Percentiles rank a stretch among this genome's conserved stretches.
Evolutionary conservation across 2,329 filamentous ascomycete species (phyloP).

Genomic region (Aspergillus sp.): DNA sequence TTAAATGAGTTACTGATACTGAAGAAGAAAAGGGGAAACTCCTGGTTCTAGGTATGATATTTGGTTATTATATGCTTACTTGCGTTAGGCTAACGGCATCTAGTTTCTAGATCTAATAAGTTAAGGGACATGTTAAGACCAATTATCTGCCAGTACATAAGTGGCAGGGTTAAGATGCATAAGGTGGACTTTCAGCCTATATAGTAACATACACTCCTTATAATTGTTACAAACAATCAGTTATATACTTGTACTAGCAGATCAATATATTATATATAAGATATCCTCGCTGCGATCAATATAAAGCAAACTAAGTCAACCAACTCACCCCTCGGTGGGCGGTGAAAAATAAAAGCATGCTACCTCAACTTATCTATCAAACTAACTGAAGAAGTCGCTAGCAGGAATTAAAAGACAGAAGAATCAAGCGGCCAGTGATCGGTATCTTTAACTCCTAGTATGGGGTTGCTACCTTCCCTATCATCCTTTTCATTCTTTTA

Average conservation of each 20-base stretch:
- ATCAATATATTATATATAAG: not conserved
- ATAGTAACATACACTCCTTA: not conserved
- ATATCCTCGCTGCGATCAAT: not conserved
- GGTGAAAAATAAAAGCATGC: not conserved
- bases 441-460: not conserved
- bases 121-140: not conserved
- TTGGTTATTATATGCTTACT: not conserved
- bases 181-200: not conserved
- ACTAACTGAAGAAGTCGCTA: not conserved
- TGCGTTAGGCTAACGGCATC: not conserved
- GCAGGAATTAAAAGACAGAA: not conserved
- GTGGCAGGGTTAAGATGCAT: not conserved
- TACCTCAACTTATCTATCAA: not conserved
- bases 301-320: not conserved
- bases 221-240: not conserved
- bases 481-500: not conserved
- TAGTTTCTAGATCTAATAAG: not conserved
- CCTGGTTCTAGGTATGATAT: not conserved
- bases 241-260: not conserved
- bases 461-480: not conserved
- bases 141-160: not conserved
- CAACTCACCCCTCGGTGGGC: not conserved
- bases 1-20: not conserved
- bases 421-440: not conserved
- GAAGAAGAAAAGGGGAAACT: not conserved